Conservation (phyloP, 2,329 filamentous ascomycete genomes). For the Exophiala sp. region DNA sequence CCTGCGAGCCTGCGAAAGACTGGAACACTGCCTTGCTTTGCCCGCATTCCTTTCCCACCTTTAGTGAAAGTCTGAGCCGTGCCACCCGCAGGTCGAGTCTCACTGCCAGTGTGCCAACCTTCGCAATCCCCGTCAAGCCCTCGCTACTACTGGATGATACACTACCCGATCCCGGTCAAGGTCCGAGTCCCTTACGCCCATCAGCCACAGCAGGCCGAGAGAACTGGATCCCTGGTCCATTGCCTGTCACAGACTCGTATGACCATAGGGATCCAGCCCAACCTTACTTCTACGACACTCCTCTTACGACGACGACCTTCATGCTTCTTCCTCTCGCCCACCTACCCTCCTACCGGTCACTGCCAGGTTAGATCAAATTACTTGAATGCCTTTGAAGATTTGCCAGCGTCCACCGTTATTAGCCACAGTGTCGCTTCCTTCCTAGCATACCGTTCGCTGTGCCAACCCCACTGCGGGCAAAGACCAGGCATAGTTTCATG, state of each 20-base stretch:
- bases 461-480: not conserved
- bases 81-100: not conserved
- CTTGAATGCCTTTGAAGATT: not conserved
- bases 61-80: not conserved
- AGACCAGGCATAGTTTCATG: not conserved
- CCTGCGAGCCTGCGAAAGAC: not conserved
- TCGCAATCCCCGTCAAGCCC: not conserved
- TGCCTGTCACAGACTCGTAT: slow-evolving; percentile 19
- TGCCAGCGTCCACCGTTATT: slow-evolving; percentile 2
- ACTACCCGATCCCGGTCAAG: not conserved
- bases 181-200: not conserved
- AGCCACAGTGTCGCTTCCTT: not conserved
- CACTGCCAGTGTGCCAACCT: not conserved
- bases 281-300: slow-evolving; percentile 25
- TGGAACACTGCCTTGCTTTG: not conserved
- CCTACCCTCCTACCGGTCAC: not conserved
- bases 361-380: not conserved
- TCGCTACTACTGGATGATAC: not conserved
- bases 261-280: slow-evolving; percentile 14
- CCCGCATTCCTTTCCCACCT: not conserved
- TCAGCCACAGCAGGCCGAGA: not conserved
- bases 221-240: not conserved
- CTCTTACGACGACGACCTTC: slow-evolving; percentile 1
- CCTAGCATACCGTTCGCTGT: not conserved
- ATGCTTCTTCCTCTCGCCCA: slow-evolving; percentile 4